Evolutionary conservation across 2,329 filamentous ascomycete species (phyloP).

Genomic region (Zymoseptoria tritici): DNA sequence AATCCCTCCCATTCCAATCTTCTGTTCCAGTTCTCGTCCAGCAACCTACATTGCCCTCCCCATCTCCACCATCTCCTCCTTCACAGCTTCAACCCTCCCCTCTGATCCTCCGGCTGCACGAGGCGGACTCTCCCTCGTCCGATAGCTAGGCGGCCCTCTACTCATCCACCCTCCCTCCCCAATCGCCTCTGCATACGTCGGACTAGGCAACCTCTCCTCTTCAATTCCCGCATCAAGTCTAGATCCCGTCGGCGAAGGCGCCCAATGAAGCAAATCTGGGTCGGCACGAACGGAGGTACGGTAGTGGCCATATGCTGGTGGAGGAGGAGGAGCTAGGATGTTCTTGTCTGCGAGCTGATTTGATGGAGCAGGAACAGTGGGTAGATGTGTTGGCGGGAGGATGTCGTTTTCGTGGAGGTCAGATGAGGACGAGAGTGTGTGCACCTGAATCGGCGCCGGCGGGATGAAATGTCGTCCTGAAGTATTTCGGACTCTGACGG

Average conservation of each 20-base stretch:
- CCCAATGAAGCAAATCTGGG: slow-evolving; percentile 72
- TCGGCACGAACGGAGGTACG: slow-evolving; percentile 75
- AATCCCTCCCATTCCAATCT: neutral
- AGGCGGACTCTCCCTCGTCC: slow-evolving; percentile 22
- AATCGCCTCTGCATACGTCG: slow-evolving; percentile 27
- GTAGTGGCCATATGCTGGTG: slow-evolving; percentile 81
- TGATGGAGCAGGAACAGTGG: slow-evolving; percentile 25
- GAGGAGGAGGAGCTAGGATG: slow-evolving; percentile 26
- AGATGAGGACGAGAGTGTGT: slow-evolving; percentile 47
- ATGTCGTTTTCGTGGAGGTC: slow-evolving; percentile 33
- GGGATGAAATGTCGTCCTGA: slow-evolving; percentile 54
- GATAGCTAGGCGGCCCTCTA: slow-evolving; percentile 23
- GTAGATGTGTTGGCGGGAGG: slow-evolving; percentile 14
- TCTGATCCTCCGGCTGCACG: neutral
- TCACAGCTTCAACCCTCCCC: neutral
- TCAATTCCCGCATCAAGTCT: neutral
- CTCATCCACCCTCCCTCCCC: slow-evolving; percentile 8
- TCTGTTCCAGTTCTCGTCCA: neutral
- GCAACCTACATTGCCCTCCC: neutral
- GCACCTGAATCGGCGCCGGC: slow-evolving; percentile 65
- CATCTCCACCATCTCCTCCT: neutral
- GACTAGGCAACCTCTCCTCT: slow-evolving; percentile 23
- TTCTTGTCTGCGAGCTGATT: slow-evolving; percentile 20
- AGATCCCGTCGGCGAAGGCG: slow-evolving; percentile 18
- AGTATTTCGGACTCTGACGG: neutral